Conservation (phyloP, 2,329 filamentous ascomycete species). For the Lasiodiplodia sp. region DNA sequence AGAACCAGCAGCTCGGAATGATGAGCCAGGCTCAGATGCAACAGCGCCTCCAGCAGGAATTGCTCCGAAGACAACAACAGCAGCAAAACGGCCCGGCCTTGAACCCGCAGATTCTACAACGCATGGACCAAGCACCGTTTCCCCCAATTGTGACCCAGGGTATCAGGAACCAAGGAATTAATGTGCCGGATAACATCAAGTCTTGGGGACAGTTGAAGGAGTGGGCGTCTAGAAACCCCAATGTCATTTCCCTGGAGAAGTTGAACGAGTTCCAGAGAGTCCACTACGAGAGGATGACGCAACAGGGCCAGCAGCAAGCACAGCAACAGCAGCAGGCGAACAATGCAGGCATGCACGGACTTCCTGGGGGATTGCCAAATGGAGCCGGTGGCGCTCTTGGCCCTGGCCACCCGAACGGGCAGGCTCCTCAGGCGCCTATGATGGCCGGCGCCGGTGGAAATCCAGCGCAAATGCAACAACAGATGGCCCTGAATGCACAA, state of each 20-base stretch:
- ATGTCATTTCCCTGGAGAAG: constrained; percentile 42
- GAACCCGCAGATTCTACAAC: constrained; percentile 45
- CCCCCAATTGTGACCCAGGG: constrained; percentile 37
- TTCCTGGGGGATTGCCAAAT: constrained; percentile 18
- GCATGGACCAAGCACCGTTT: constrained; percentile 43
- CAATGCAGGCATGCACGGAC: constrained; percentile 22
- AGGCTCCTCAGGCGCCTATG: constrained; percentile 52
- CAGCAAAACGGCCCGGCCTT: constrained; percentile 29
- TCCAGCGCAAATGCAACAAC: constrained; percentile 26
- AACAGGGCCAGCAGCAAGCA: constrained; percentile 37
- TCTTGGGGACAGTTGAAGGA: constrained; percentile 66
- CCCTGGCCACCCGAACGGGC: constrained; percentile 34
- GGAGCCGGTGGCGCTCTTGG: constrained; percentile 19
- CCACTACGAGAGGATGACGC: constrained; percentile 53
- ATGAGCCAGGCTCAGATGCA: constrained; percentile 31
- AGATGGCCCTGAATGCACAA: constrained; percentile 9
- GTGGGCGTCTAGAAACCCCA: constrained; percentile 49
- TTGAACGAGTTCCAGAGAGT: constrained; percentile 48
- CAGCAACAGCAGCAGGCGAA: constrained; percentile 32
- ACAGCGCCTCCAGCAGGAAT: constrained; percentile 30
- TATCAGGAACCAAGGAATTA: constrained; percentile 29
- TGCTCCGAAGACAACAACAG: constrained; percentile 37
- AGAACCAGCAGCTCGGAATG: constrained; percentile 30
- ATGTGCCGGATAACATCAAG: constrained; percentile 58
- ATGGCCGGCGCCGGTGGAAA: constrained; percentile 36